Percentiles rank a stretch among this genome's conserved stretches.
Evolutionary conservation across 2,329 filamentous ascomycete species (phyloP).

Genomic region (Trichoderma asperellum): DNA sequence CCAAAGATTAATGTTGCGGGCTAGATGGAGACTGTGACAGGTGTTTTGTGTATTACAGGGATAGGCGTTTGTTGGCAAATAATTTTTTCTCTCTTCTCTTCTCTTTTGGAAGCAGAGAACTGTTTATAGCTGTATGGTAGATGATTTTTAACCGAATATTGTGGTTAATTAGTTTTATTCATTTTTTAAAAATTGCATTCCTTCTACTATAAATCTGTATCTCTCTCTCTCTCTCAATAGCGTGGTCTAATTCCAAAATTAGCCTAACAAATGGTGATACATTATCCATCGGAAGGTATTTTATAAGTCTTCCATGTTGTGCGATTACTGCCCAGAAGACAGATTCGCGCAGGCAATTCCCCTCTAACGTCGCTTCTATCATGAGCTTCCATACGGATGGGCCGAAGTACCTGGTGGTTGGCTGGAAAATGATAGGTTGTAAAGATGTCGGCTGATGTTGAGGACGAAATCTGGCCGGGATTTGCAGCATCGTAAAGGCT

Average conservation of each 20-base stretch:
- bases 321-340: constrained; percentile 54
- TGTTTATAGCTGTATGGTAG: constrained; percentile 13
- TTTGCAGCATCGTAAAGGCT: constrained; percentile 40
- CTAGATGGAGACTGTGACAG: background rate
- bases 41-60: background rate
- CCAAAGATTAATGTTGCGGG: constrained; percentile 46
- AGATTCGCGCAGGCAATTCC: constrained; percentile 54
- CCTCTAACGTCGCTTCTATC: constrained; percentile 50
- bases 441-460: constrained; percentile 31
- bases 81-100: background rate
- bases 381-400: constrained; percentile 57
- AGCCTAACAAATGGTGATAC: background rate
- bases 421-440: constrained; percentile 37
- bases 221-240: no score
- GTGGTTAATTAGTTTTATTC: background rate
- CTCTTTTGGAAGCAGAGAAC: background rate
- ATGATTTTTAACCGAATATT: background rate
- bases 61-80: background rate
- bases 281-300: constrained; percentile 35
- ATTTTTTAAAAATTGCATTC: background rate
- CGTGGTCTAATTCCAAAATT: background rate
- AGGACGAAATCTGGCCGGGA: constrained; percentile 7
- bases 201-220: background rate
- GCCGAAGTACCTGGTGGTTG: constrained; percentile 38
- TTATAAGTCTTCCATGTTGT: constrained; percentile 54